Conservation (phyloP, 2,329 filamentous ascomycete genomes). For the Daldinia eschscholtzii region DNA sequence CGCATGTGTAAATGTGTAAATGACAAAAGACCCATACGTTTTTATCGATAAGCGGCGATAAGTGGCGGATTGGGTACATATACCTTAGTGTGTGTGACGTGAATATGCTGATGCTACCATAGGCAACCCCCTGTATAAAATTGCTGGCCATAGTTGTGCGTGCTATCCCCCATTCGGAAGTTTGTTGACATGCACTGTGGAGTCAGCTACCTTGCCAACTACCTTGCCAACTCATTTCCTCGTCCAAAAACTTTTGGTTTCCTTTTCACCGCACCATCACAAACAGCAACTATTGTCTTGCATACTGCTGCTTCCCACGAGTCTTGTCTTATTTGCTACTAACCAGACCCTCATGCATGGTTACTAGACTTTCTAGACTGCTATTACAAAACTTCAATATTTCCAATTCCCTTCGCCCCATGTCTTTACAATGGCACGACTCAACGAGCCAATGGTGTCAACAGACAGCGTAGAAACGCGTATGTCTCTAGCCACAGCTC, state of each 20-base stretch:
- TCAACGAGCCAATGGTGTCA: constrained; percentile 79
- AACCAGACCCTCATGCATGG: constrained; percentile 22
- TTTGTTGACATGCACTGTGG: constrained; percentile 46
- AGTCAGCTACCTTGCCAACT: constrained; percentile 36
- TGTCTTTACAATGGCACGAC: constrained; percentile 76
- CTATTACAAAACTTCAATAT: constrained; percentile 29
- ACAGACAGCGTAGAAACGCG: constrained; percentile 78
- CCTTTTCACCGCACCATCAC: constrained; percentile 37
- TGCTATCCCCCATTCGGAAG: constrained; percentile 44
- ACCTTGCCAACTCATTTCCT: constrained; percentile 44
- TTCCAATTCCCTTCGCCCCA: constrained; percentile 29
- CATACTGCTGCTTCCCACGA: constrained; percentile 14
- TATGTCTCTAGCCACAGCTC: constrained; percentile 59
- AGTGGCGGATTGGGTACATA: constrained; percentile 7
- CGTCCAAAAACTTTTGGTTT: constrained; percentile 43
- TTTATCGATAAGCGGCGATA: constrained; percentile 31
- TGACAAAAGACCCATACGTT: not conserved
- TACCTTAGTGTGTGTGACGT: constrained; percentile 18
- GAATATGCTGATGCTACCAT: constrained; percentile 26
- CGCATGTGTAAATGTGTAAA: constrained; percentile 14
- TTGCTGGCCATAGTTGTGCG: constrained; percentile 30
- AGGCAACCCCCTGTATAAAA: constrained; percentile 29
- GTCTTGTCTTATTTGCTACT: constrained; percentile 23
- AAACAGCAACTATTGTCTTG: constrained; percentile 33
- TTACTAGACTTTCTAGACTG: constrained; percentile 13